Evolutionary conservation across 306 rosid species (phyloP).

Genomic region (Luffa aegyptiaca): DNA sequence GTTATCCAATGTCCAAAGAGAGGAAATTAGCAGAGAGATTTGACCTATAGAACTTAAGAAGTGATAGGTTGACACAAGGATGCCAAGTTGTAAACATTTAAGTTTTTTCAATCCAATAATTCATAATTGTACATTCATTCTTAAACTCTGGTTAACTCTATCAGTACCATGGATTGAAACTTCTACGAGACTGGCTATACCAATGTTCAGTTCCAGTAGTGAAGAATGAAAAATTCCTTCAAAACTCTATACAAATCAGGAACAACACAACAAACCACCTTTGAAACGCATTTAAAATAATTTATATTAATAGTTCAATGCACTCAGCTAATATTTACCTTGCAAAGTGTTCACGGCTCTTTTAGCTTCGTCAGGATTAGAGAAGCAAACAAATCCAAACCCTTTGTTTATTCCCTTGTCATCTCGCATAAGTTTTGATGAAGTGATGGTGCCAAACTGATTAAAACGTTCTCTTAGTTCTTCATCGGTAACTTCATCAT

Average conservation of each 20-base stretch:
- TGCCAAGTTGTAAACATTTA: background rate
- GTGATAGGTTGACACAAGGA: background rate
- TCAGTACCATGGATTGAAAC: background rate
- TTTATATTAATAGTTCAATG: background rate
- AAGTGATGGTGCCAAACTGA: conserved; percentile 71
- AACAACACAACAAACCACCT: background rate
- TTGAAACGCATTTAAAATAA: background rate
- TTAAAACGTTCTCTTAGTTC: conserved; percentile 54
- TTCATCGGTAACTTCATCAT: conserved; percentile 57
- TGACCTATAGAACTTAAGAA: background rate
- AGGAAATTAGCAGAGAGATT: background rate
- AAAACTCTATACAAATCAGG: background rate
- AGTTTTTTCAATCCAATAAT: background rate
- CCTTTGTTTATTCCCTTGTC: conserved; percentile 74
- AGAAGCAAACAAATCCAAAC: conserved; percentile 86
- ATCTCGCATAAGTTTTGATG: conserved; percentile 70
- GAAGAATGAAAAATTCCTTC: background rate
- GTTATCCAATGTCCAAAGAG: background rate
- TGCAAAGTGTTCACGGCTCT: conserved; percentile 75
- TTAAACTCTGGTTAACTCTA: background rate
- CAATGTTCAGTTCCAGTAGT: background rate
- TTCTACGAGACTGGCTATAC: background rate
- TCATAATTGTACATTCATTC: background rate
- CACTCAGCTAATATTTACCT: conserved; percentile 33
- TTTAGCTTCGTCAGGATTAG: conserved; percentile 75